Percentiles rank a stretch among this genome's conserved stretches.
Conservation (phyloP, 768 basidiomycete genomes). For the Boletus fagicola region DNA sequence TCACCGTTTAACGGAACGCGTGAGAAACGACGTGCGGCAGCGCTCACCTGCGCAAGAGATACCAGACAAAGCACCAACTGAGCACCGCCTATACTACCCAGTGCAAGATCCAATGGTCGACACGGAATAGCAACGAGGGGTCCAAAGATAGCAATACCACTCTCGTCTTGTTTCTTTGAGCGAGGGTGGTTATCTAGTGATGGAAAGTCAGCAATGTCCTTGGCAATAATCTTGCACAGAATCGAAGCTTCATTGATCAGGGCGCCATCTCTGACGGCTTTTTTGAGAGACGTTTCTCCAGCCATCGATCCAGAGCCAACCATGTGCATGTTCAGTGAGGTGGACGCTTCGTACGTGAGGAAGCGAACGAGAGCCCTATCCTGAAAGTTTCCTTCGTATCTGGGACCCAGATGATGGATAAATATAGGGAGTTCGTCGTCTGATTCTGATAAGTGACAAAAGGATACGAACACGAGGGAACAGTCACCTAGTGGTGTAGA, state of each 20-base stretch:
- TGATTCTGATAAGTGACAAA: conserved; percentile 29
- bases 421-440: conserved; percentile 72
- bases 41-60: conserved; percentile 66
- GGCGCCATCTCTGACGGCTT: conserved; percentile 42
- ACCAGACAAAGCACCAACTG: conserved; percentile 71
- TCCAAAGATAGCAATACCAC: conserved; percentile 33
- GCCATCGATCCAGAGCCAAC: conserved; percentile 45
- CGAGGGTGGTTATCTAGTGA: conserved; percentile 9
- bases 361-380: conserved; percentile 67
- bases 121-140: conserved; percentile 62
- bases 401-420: conserved; percentile 78
- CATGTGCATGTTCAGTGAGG: conserved; percentile 79
- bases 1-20: neutral
- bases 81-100: conserved; percentile 85
- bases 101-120: conserved; percentile 63
- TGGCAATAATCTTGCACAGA: conserved; percentile 40
- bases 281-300: conserved; percentile 38
- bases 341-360: conserved; percentile 81
- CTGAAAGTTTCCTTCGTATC: conserved; percentile 75
- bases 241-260: conserved; percentile 40
- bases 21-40: neutral
- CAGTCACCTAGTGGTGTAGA: conserved; percentile 54
- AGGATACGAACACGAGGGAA: neutral
- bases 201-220: conserved; percentile 13
- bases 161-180: neutral